Evolutionary conservation across 2,329 filamentous ascomycete species (phyloP), one percentile per base, ranked within the genome.

Genomic region (Xylaria sp.): DNA sequence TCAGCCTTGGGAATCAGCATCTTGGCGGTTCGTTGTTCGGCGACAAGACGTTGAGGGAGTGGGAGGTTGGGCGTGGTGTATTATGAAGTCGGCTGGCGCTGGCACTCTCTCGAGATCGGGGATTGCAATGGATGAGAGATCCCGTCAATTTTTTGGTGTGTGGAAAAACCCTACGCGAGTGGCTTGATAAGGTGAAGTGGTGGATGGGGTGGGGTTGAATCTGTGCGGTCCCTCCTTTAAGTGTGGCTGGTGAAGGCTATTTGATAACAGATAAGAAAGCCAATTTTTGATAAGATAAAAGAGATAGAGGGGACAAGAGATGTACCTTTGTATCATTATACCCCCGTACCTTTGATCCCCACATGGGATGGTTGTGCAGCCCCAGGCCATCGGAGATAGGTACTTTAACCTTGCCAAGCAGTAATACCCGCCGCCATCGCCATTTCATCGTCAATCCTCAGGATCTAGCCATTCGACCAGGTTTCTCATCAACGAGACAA

Each of bases 1-100:
- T 99, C 96, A 86, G 93, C 92, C 92, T 98, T 98, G 85, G 96
- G 96, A 86, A 99, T 99, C 89, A 99, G 92, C 96, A 90, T 90
- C 92, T 94, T 88, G 84, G 82, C 84, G 84, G 83, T 84, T 71
- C 83, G 70, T 65, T 81, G 79, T 76, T 79, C 77, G 77, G 70
- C 71, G 71, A 70, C 83, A 78, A 79, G 84, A 88, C 85, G 85
- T 85, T 81, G 79, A 79, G 76, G 80, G 80, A 85, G 81, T 80
- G 76, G 75, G 78, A 79, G 78, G 79, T 53, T 73, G 61, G 74
- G 69, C 73, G 74, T 73, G 72, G 73, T 72, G 73, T 73, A 71
- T 74, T 57, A 63, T 60, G 62, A 69, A 68, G 66, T 72, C 66
- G 66, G 70, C 69, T 69, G 67, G 69, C 69, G 70, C 67, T 71